Evolutionary conservation across 495 filamentous ascomycete species (phyloP), one percentile per base, ranked within the genome.

Genomic region (Penicillium odoratum): DNA sequence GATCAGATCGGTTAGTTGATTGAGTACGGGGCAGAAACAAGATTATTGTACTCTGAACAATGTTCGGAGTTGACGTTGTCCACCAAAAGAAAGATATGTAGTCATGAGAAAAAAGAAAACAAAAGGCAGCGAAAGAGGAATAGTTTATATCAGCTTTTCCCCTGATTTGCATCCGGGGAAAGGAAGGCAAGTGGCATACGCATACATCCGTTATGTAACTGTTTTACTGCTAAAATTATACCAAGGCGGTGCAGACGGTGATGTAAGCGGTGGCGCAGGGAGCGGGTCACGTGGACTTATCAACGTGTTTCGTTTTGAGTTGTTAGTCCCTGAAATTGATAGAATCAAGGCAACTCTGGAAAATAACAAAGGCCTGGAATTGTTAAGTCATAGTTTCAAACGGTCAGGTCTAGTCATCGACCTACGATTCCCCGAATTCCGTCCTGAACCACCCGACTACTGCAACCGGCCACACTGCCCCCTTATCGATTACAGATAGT

Each of bases 401-500:
- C 13, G 53, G 53, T 42, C 38, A n/a, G 38, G 10, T 7, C 13
- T 4, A 40, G 38, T 49, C 33, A 43, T 43, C 18, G 11, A 25
- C 26, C 15, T 36, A 43, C 26, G 56, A 18, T 49, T 56, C 51
- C 25, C 21, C 26, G 7, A 42, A 53, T 44, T 44, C 15, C 30
- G 40, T 28, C 26, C 29, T 16, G 9, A 18, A 49, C 56, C 30
- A 13, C 42, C 38, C 31, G 15, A 31, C 44, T 11, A 29, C 57
- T 53, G 63, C 64, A 59, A 69, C 43, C 63, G 66, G 63, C 64
- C 67, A 70, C 64, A 33, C 59, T 53, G 40, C 62, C 62, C 62
- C 62, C 65, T 62, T 65, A 62, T 65, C 62, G 61, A 63, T 59
- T 63, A 49, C 44, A 31, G 61, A 57, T 53, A 34, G 48, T 40